phyloP scores from a whole-genome alignment of 2,329 filamentous ascomycete genomes.

The Chaetomium strumarium region DNA sequence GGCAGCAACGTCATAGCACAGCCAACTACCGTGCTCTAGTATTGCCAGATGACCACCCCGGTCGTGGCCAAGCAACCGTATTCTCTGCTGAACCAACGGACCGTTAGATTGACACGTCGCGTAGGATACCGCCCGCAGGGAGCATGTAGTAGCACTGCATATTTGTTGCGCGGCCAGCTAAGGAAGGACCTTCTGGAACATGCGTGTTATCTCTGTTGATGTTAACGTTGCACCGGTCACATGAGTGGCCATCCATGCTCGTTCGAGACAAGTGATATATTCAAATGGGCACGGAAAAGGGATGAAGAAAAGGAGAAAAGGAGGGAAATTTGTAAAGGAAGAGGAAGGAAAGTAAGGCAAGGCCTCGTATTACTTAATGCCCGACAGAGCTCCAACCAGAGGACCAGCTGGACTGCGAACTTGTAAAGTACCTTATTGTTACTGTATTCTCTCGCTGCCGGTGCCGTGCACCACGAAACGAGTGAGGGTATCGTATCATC shows the following conservation, averaged over 20 bases:
- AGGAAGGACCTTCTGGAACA: slow-evolving; percentile 5
- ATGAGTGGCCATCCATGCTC: not conserved
- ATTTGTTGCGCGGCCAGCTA: not conserved
- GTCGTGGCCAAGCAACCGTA: too few relatives aligned
- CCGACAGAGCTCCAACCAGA: too few relatives aligned
- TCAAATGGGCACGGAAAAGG: too few relatives aligned
- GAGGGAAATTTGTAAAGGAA: too few relatives aligned
- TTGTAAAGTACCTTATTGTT: too few relatives aligned
- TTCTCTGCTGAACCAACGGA: not conserved
- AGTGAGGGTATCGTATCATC: slow-evolving; percentile 12
- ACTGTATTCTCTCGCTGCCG: not conserved
- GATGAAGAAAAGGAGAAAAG: too few relatives aligned
- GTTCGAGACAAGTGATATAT: too few relatives aligned
- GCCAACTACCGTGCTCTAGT: too few relatives aligned
- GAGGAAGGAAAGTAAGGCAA: too few relatives aligned
- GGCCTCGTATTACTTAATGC: too few relatives aligned
- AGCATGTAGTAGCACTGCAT: not conserved
- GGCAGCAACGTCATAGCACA: not conserved
- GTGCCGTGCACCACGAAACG: not conserved
- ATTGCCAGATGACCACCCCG: too few relatives aligned
- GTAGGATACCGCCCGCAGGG: not conserved
- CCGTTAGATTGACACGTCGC: not conserved
- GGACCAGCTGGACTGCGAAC: too few relatives aligned
- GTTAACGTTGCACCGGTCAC: not conserved
- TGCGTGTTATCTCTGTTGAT: not conserved